Base-by-base conservation (phyloP, 768 basidiomycete species). In the Butyriboletus loyo region DNA sequence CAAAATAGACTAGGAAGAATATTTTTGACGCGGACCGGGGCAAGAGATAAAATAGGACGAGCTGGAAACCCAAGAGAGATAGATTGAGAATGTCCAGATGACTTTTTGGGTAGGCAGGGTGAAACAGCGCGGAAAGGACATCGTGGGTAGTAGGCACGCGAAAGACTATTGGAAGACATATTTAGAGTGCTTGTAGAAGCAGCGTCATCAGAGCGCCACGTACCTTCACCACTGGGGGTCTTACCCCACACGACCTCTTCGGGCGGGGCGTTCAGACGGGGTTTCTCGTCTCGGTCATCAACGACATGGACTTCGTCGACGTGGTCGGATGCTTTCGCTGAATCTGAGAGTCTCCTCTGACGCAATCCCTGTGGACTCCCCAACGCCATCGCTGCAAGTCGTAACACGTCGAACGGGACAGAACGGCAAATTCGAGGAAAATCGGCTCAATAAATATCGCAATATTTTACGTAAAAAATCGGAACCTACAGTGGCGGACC, bases 101-200 rank as follows among this genome's bases (percentile, higher is more conserved):
- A 58, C 87, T 95, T 71, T 95, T 95, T 0, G 86, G 85, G 62
- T 88, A 84, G 0, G 76, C 74, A 4, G 92, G 92, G 68, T 92
- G 78, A 66, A 96, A 91, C 6, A 96, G 76, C 2, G 84, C 83
- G 0, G 92, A 93, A 57, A 95, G 66, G 19, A 94, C 89, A 68
- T 94, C 90, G 68, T 93, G 89, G 0, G 93, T 96, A 19, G 92
- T 90, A 11, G 93, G 93, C 39, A 96, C 92, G 54, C 84, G 82
- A 67, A 99, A 99, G 7, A 97, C 94, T 98, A 56, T 27, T 17
- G 44, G 45, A 49, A 10, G 22, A 34, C 27, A 50, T 43, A 53
- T 53, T 43, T 46, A 51, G 15, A 31, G 55, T 25, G 54, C 14
- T 24, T 52, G 17, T 48, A 48, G 46, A 46, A 46, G 32, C 19